phyloP scores from a whole-genome alignment of 495 filamentous ascomycete genomes.

The Xylaria flabelliformis region DNA sequence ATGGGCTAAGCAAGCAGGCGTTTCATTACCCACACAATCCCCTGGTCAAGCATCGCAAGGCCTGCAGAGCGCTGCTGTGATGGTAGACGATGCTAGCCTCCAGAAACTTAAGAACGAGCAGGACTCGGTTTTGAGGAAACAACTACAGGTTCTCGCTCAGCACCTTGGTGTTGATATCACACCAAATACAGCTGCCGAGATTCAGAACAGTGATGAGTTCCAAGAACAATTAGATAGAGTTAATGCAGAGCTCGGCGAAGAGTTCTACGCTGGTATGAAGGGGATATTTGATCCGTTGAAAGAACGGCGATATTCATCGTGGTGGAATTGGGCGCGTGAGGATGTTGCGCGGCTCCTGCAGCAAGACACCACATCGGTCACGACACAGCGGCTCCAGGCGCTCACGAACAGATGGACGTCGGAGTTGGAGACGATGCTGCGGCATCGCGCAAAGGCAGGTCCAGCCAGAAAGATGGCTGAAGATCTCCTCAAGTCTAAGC shows the following conservation, averaged over 20 bases:
- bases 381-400: conserved; percentile 59
- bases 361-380: conserved; percentile 85
- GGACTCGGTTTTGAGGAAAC: conserved; percentile 82
- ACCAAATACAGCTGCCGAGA: conserved; percentile 77
- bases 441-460: conserved; percentile 89
- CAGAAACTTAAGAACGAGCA: conserved; percentile 88
- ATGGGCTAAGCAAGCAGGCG: conserved; percentile 74
- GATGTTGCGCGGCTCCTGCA: conserved; percentile 74
- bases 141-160: conserved; percentile 80
- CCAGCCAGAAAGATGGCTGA: conserved; percentile 83
- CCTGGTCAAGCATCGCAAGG: conserved; percentile 67
- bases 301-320: conserved; percentile 83
- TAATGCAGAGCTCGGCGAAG: conserved; percentile 82
- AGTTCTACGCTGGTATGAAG: conserved; percentile 82
- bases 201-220: conserved; percentile 70
- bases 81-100: conserved; percentile 87
- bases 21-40: conserved; percentile 70
- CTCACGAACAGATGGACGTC: conserved; percentile 77
- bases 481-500: conserved; percentile 77
- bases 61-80: conserved; percentile 67
- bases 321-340: conserved; percentile 90
- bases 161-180: conserved; percentile 85
- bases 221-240: conserved; percentile 83
- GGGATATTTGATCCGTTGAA: conserved; percentile 81
- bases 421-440: conserved; percentile 86